These are phyloP conservation scores for Talaromyces amestolkiae DNA, from an alignment of 2,329 filamentous ascomycete genomes.

Conservation along the genomic window DNA sequence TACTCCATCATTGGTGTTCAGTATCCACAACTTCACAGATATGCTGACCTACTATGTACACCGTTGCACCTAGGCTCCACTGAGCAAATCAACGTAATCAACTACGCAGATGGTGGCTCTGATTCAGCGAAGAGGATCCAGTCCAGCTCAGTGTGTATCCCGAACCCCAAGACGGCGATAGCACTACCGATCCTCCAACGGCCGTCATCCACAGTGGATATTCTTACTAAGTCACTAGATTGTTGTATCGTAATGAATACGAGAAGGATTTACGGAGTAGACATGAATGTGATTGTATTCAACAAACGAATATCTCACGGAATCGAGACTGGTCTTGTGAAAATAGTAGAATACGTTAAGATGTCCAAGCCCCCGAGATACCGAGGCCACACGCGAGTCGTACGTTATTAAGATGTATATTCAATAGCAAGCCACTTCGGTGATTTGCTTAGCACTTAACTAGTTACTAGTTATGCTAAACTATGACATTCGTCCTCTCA, in stretches of 20 bases:
- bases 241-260: neutral
- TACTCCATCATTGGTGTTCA: neutral
- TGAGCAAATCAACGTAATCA: neutral
- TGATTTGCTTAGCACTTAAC: no score
- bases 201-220: neutral
- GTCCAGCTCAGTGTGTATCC: neutral
- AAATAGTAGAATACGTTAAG: neutral
- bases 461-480: no score
- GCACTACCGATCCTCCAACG: neutral
- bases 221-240: neutral
- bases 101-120: neutral
- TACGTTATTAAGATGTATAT: neutral
- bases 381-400: conserved; percentile 1
- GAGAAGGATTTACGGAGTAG: neutral
- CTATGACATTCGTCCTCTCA: neutral
- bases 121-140: neutral
- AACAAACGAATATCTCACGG: neutral
- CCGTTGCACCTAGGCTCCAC: neutral
- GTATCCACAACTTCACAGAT: neutral
- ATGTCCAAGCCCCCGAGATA: neutral
- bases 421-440: neutral
- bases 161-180: neutral
- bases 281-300: neutral
- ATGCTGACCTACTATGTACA: neutral
- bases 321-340: neutral